Evolutionary conservation across 768 basidiomycete species (phyloP).

Genomic region (Lactifluus echinatus): DNA sequence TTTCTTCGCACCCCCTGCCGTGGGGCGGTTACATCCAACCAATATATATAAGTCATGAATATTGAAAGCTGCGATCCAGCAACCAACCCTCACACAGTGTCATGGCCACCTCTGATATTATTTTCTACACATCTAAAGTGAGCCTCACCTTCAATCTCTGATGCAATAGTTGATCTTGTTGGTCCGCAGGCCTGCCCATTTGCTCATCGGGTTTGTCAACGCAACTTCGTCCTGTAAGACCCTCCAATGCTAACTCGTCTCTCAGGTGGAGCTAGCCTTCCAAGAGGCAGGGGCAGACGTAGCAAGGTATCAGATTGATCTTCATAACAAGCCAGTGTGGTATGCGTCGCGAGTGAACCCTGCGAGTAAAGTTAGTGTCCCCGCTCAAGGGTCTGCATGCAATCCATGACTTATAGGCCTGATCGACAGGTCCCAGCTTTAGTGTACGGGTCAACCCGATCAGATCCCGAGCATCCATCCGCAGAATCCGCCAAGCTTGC

Average conservation of each 20-base stretch:
- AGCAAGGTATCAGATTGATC: constrained; percentile 45
- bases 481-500: constrained; percentile 47
- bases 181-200: constrained; percentile 41
- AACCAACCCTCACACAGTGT: neutral
- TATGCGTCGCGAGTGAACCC: constrained; percentile 53
- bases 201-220: constrained; percentile 39
- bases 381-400: too few relatives aligned
- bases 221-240: too few relatives aligned
- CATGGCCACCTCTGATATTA: constrained; percentile 24
- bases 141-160: neutral
- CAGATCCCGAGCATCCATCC: constrained; percentile 43
- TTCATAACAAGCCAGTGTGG: constrained; percentile 60
- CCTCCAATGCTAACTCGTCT: neutral
- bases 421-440: constrained; percentile 44
- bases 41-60: too few relatives aligned
- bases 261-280: constrained; percentile 48
- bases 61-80: too few relatives aligned
- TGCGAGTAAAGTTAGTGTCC: constrained; percentile 43
- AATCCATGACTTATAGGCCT: neutral
- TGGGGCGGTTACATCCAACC: too few relatives aligned
- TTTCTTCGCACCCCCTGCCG: too few relatives aligned
- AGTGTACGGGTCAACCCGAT: constrained; percentile 49
- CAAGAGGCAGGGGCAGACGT: constrained; percentile 42
- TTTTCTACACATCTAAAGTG: constrained; percentile 32
- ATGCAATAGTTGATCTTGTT: neutral